Evolutionary conservation across 2,329 filamentous ascomycete genomes (phyloP), one percentile per base, ranked within the genome.

Genomic region (Trichophaea hybrida): DNA sequence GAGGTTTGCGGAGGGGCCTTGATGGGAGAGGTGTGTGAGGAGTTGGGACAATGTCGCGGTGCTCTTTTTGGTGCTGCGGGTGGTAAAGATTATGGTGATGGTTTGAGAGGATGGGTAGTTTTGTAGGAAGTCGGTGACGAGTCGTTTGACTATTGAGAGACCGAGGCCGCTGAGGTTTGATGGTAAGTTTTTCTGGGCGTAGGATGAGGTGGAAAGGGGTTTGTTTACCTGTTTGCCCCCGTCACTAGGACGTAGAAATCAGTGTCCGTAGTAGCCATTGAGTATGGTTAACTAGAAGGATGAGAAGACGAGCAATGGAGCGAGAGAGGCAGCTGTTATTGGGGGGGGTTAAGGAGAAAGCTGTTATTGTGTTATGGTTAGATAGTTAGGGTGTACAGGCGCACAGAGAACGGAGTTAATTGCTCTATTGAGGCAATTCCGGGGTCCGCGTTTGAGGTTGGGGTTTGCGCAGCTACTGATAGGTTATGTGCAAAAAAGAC

Each of bases 1-100:
- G 88, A 95, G 71, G 84, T 94, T 2, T 82, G 86, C 48, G 87
- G 88, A 6, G 84, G n/a, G 32, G 12, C 37, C 34, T n/a, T 55
- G 17, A 24, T 54, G 44, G 81, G 86, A 69, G 76, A 75, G 50
- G 75, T 79, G 62, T 88, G 89, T 68, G 79, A 85, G 70, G 75
- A 76, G 62, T 68, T 78, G 33, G 85, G 84, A 0, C 76, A 73
- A 6, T 4, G 66, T 64, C 10, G 61, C 44, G 2, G 58, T 57
- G 31, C 62, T 62, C 49, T 68, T 68, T 32, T 52, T 31, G 32
- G 52, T 24, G 38, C 63, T 66, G 44, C 67, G 65, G 40, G 66
- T 68, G 1, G 67, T 66, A 54, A 66, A 52, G 53, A 66, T 60
- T 13, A 66, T 51, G 15, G 58, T 64, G 24, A 66, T 34, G 50